Percentiles rank a stretch among this genome's conserved stretches.
Evolutionary conservation across 495 filamentous ascomycete genomes (phyloP).

Genomic region (Lasiosphaeria ovina): DNA sequence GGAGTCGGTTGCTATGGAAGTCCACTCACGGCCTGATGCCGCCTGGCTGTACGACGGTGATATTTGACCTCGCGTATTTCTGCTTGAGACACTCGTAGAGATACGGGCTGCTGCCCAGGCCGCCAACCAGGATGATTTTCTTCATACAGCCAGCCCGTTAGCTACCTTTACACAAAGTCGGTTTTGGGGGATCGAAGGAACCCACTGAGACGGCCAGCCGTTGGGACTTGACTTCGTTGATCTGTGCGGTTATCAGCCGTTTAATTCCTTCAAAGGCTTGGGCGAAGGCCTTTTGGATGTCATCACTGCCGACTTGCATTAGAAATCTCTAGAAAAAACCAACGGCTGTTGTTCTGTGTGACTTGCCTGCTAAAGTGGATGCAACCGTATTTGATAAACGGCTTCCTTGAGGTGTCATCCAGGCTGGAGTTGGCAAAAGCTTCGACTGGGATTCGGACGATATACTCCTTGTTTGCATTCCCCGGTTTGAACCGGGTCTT

Average conservation of each 20-base stretch:
- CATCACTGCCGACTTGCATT: no score
- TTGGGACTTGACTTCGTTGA: background rate
- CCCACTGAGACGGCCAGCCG: background rate
- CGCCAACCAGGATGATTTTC: background rate
- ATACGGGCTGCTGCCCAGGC: background rate
- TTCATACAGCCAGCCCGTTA: background rate
- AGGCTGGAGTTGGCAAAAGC: conserved; percentile 16
- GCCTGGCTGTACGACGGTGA: background rate
- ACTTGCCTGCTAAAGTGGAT: background rate
- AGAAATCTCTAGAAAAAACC: no score
- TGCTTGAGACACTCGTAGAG: background rate
- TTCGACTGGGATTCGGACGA: background rate
- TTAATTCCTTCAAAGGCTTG: no score
- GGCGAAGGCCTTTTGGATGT: no score
- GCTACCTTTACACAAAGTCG: background rate
- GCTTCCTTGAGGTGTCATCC: background rate
- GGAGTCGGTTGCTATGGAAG: background rate
- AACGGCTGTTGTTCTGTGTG: background rate
- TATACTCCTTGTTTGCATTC: conserved; percentile 7
- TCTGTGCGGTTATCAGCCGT: no score
- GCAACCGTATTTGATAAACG: background rate
- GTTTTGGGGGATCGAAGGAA: background rate
- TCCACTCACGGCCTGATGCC: background rate
- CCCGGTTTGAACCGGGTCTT: conserved; percentile 4
- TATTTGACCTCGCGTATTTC: background rate